Base-by-base conservation (phyloP, 1,284 basidiomycete species). In the Ustilago vetiveriae region DNA sequence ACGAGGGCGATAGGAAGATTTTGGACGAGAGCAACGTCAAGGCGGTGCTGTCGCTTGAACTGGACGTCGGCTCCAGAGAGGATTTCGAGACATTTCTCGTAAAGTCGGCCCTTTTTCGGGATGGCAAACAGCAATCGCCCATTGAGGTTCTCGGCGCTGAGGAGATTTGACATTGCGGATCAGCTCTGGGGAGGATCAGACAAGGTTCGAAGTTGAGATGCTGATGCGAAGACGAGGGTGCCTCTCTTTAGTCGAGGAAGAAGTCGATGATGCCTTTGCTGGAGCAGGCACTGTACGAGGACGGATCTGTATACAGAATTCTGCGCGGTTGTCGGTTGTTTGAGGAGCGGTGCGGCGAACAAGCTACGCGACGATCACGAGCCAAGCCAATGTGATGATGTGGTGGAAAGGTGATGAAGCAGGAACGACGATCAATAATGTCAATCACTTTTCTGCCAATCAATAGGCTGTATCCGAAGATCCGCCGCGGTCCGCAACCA, bases 1-100 rank as follows among this genome's bases (percentile, higher is more conserved):
- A 99, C 91, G 90, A 98, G 88, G 6, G 94, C 94, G 67, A 98
- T 93, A 43, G 90, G 89, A 79, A 94, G 92, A 82, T 98, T 98
- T 69, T 90, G 88, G 16, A 92, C 92, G 14, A 98, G 86, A 68
- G 90, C 92, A 29, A 98, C 92, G 81, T 98, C 95, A 44, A 97
- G 86, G 67, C 95, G 86, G 82, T 92, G 87, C 73, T 90, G 89
- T 76, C 92, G 87, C 78, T 91, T 90, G 83, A 96, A 99, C 82
- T 97, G 92, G 74, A 99, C 92, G 82, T 99, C 95, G 59, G 95
- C 94, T 55, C 94, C 80, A 9, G 67, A 45, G 4, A 98, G 86
- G 11, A 98, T 84, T 78, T 91, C 88, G 36, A 97, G 73, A 74
- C 93, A 95, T 84, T 94, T 96, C 60, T 98, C 94, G 80, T 97